Base-by-base conservation (phyloP, 2,329 filamentous ascomycete species). In the Aspergillus niger region DNA sequence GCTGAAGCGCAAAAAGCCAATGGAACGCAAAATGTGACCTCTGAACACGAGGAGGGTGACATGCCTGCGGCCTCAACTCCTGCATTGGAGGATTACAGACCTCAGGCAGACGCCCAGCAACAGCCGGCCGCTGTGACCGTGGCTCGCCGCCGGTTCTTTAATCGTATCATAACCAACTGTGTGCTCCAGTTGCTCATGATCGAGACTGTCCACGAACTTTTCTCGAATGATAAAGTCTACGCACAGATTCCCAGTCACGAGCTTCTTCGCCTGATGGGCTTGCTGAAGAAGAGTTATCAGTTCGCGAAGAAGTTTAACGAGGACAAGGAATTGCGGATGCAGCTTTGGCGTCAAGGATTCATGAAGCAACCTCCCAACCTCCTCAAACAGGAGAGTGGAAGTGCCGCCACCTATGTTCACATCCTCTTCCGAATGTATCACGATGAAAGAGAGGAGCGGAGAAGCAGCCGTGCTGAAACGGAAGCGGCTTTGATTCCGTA, bases 311-410 rank as follows among this genome's bases (percentile, higher is more conserved):
- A 90, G 69, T 99, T 99, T 83, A 99, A 99, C 76, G 92, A 92
- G 65, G 93, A 99, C 79, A 96, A 97, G 77, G 95, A 98, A 67
- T 82, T 99, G 39, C 88, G 95, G 49, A 96, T 96, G 84, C 87
- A 91, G 17, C 83, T 99, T 17, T 99, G 96, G 92, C 85, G 92
- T 54, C 95, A 99, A 75, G 95, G 96, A 0, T 99, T 99, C 83
- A 99, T 99, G 95, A 97, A 96, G 79, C 95, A 99, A 74, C 94
- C 95, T 15, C 95, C 95, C 2, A 99, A 99, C 71, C 83, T 99
- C 11, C 85, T 99, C 30, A 99, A 99, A 80, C 95, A 99, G 75
- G 95, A 99, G 79, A 91, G 87, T 63, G 94, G 95, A 43, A 91
- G 90, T 58, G 95, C 95, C 0, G 91, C 91, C 2, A 97, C 96